A percentile compares a stretch with the other conserved stretches of the same genome.
Conservation (phyloP, 1,284 basidiomycete species). For the Farysia itapuensis region DNA sequence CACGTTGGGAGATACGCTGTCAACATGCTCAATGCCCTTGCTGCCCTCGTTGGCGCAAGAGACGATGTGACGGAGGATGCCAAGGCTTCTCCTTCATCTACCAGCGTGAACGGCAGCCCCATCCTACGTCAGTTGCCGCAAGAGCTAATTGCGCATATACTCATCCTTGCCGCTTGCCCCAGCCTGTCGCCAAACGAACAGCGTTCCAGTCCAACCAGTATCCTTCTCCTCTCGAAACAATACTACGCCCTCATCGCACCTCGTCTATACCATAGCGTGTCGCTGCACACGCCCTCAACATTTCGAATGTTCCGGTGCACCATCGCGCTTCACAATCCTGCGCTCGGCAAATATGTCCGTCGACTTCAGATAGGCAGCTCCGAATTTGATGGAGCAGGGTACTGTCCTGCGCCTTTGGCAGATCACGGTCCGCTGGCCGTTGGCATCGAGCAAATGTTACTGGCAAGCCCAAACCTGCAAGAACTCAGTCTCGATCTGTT, state of each 20-base stretch:
- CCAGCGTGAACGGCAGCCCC: conserved; percentile 1
- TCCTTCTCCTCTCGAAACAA: conserved; percentile 31
- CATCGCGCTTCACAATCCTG: conserved; percentile 42
- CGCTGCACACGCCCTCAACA: conserved; percentile 17
- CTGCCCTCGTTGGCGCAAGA: background rate
- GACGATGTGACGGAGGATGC: background rate
- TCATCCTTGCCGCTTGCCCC: conserved; percentile 31
- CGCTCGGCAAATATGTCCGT: conserved; percentile 19
- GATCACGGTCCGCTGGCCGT: conserved; percentile 25
- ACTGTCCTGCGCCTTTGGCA: conserved; percentile 37
- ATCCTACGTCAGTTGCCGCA: conserved; percentile 19
- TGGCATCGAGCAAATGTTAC: conserved; percentile 47
- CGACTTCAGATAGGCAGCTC: conserved; percentile 29
- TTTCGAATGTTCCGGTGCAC: conserved; percentile 37
- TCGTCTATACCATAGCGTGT: conserved; percentile 32
- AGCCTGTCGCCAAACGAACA: conserved; percentile 22
- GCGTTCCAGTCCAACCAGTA: conserved; percentile 20
- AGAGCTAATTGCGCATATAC: conserved; percentile 32
- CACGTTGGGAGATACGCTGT: background rate
- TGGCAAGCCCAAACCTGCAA: conserved; percentile 27
- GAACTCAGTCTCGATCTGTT: conserved; percentile 47
- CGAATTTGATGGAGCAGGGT: conserved; percentile 39
- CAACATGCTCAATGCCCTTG: background rate
- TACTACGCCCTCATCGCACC: conserved; percentile 34
- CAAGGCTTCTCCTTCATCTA: background rate